Percentiles rank a stretch among this genome's conserved stretches.
Evolutionary conservation across 208 protist species (phyloP).

Genomic region (Trypanosoma rangeli): DNA sequence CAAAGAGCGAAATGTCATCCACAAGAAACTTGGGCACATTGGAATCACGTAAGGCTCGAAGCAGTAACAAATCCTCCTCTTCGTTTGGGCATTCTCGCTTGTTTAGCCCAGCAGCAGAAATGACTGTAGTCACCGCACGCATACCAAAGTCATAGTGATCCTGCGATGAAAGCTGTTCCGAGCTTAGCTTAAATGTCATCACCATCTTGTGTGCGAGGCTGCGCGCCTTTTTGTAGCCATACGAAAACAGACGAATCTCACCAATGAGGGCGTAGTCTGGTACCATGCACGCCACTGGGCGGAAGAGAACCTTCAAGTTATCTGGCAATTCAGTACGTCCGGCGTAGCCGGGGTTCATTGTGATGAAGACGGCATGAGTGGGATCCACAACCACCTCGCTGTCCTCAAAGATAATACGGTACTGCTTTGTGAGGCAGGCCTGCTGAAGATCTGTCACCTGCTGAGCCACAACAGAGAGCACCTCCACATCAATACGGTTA

Average conservation of each 20-base stretch:
- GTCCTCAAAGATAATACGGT: slow-evolving; percentile 93
- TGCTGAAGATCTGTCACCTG: slow-evolving; percentile 97
- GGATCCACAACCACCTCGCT: slow-evolving; percentile 94
- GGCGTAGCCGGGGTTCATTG: slow-evolving; percentile 99
- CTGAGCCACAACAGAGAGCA: slow-evolving; percentile 96
- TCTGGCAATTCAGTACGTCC: slow-evolving; percentile 98
- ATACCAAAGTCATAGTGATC: slow-evolving; percentile 99
- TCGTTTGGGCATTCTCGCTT: slow-evolving; percentile 91
- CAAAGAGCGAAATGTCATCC: slow-evolving; percentile 94
- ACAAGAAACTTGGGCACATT: slow-evolving; percentile 98
- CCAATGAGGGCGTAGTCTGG: slow-evolving; percentile 99
- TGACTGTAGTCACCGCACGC: slow-evolving; percentile 99
- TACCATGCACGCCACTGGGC: slow-evolving; percentile 98
- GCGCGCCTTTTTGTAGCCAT: slow-evolving; percentile 96
- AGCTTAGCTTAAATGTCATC: slow-evolving; percentile 97
- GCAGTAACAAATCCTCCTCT: slow-evolving; percentile 94
- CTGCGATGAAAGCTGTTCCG: slow-evolving; percentile 98
- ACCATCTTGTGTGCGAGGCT: slow-evolving; percentile 97
- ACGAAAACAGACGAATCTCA: slow-evolving; percentile 98
- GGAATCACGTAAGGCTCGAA: slow-evolving; percentile 95
- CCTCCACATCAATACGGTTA: slow-evolving; percentile 98
- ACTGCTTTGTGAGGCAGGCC: slow-evolving; percentile 91
- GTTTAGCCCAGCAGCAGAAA: slow-evolving; percentile 96
- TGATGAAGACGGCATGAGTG: slow-evolving; percentile 97
- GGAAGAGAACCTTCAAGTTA: slow-evolving; percentile 98